Conservation (phyloP, 495 filamentous ascomycete species). For the Talaromyces nanjingensis region DNA sequence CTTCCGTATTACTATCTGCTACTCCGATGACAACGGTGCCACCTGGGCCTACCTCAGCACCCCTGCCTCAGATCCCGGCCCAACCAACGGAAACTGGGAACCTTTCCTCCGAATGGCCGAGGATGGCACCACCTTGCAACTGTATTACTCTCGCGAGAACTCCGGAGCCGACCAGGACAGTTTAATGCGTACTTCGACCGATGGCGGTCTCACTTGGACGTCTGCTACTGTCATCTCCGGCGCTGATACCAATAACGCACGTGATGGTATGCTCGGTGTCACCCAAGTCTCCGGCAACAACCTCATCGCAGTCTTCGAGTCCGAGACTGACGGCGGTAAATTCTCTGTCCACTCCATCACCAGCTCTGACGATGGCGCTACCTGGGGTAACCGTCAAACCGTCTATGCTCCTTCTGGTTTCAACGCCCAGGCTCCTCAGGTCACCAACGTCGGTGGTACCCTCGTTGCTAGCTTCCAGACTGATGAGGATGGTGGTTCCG, state of each 20-base stretch:
- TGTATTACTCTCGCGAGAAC: slow-evolving; percentile 45
- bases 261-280: slow-evolving; percentile 47
- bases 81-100: slow-evolving; percentile 42
- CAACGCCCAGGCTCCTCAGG: slow-evolving; percentile 44
- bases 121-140: slow-evolving; percentile 29
- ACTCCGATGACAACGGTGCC: slow-evolving; percentile 37
- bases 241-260: slow-evolving; percentile 18
- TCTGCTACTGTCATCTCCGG: slow-evolving; percentile 30
- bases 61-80: slow-evolving; percentile 22
- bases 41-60: slow-evolving; percentile 42
- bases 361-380: slow-evolving; percentile 37
- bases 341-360: slow-evolving; percentile 39
- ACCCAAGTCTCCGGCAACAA: slow-evolving; percentile 25
- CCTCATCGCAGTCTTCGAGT: slow-evolving; percentile 44
- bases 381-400: slow-evolving; percentile 31
- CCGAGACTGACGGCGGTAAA: slow-evolving; percentile 22
- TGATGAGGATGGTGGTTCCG: slow-evolving; percentile 32
- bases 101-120: slow-evolving; percentile 39
- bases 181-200: slow-evolving; percentile 36
- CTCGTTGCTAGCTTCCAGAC: slow-evolving; percentile 47
- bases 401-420: slow-evolving; percentile 29
- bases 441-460: slow-evolving; percentile 40
- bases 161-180: slow-evolving; percentile 41
- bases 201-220: slow-evolving; percentile 39
- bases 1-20: slow-evolving; percentile 47